Evolutionary conservation across 2,329 filamentous ascomycete species (phyloP), one percentile per base, ranked within the genome.

Genomic region (Aspergillus jensenii): DNA sequence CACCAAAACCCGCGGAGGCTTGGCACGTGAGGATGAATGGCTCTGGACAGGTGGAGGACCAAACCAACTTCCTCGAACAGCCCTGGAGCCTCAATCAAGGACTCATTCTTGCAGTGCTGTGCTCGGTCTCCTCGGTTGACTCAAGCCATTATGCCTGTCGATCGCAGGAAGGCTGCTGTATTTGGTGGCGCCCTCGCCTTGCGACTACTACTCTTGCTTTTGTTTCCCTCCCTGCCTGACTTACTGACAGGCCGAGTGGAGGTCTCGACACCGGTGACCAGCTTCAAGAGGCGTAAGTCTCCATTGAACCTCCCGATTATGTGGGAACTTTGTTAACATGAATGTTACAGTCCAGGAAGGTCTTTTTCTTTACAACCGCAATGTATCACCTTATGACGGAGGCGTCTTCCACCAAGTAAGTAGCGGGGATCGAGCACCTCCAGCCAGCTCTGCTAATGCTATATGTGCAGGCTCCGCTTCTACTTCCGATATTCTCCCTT

Each of bases 341-440:
- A 11, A 8, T 45, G 7, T 3, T 33, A 21, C 67, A 96, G 91
- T 98, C 55, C 93, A 98, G 82, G 95, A 99, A 78, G 95, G 95
- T 19, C 80, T 99, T 58, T 99, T 96, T 70, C 86, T 99, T 21
- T 98, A 98, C 75, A 93, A 90, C 63, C 91, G 96, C 75, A 96
- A 96, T 79, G 90, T 98, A 57, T 97, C 92, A 59, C 95, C 95
- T 1, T 99, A 98, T 78, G 92, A 99, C 74, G 95, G 95, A 63
- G 95, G 95, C 68, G 91, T 89, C 63, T 89, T 85, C 70, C 86
- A 89, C 72, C 87, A 88, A 77, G 84, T 86, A 70, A 39, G 54
- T 27, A 19, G 31, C 41, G 51, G 33, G 27, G 41, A 39, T 25
- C 15, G 39, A 39, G 15, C 11, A 44, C 37, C 33, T n/a, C 27